Percentiles rank a stretch among this genome's conserved stretches.
Evolutionary conservation across 1,284 basidiomycete genomes (phyloP).

Genomic region (Trametes polyzona): DNA sequence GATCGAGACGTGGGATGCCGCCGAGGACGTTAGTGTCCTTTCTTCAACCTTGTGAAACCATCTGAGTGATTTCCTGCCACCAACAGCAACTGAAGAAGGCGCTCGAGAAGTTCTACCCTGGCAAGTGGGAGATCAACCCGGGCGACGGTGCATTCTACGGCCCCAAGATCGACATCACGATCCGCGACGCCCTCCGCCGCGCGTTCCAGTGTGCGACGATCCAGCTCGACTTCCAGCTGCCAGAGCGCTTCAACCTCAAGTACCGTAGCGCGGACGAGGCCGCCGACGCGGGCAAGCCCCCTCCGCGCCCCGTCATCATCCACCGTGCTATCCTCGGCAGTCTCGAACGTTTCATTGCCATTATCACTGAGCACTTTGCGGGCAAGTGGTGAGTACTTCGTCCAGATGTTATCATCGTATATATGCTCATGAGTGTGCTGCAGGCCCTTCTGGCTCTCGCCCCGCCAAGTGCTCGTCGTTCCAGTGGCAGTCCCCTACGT

Average conservation of each 20-base stretch:
- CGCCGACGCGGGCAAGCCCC: slow-evolving; percentile 53
- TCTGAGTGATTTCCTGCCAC: background rate
- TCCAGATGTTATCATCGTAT: too few species aligned
- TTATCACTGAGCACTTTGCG: slow-evolving; percentile 96
- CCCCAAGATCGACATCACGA: slow-evolving; percentile 98
- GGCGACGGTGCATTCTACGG: slow-evolving; percentile 98
- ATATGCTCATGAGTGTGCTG: background rate
- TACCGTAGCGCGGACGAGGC: slow-evolving; percentile 82
- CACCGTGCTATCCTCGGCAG: slow-evolving; percentile 97
- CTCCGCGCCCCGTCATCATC: slow-evolving; percentile 93
- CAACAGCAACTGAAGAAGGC: slow-evolving; percentile 81
- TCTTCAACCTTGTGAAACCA: background rate
- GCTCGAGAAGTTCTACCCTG: slow-evolving; percentile 87
- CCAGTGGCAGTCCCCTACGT: slow-evolving; percentile 90
- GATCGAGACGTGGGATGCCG: slow-evolving; percentile 88
- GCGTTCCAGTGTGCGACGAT: slow-evolving; percentile 99
- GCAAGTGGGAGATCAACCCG: slow-evolving; percentile 93
- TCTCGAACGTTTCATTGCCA: slow-evolving; percentile 95
- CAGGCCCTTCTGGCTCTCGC: slow-evolving; percentile 97
- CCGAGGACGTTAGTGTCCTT: slow-evolving; percentile 67
- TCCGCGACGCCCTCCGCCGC: slow-evolving; percentile 89
- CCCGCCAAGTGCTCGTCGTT: slow-evolving; percentile 92
- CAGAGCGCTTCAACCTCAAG: slow-evolving; percentile 96
- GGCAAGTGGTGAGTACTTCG: slow-evolving; percentile 87
- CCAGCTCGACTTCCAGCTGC: slow-evolving; percentile 98